Base-by-base conservation (phyloP, 2,329 filamentous ascomycete genomes). In the Penicillium polonicum region DNA sequence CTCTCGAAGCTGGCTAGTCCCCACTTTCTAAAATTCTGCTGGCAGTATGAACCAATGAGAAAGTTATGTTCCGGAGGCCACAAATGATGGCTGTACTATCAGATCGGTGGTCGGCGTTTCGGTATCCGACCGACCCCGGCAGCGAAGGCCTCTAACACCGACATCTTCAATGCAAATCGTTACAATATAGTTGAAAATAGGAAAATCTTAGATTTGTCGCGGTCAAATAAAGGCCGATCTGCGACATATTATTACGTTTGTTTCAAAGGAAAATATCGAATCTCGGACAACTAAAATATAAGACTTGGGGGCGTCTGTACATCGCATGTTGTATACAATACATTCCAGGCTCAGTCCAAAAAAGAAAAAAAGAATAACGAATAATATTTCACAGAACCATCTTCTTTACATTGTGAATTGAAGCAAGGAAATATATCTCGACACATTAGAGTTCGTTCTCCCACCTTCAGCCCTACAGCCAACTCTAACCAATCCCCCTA, bases 31-130 rank as follows among this genome's bases (percentile, higher is more conserved):
- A 21, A 2, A 21, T 21, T 21, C 21, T 21, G 21, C 2, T 21
- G 21, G 2, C 2, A 21, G 2, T 21, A 21, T 21, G 2, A 21
- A 21, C 21, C 21, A 21, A 21, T 21, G 21, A 2, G 21, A 21
- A 2, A 21, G 21, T 21, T 21, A 21, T 2, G 21, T 21, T 21
- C 21, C 21, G 21, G 21, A 21, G 21, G 21, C 21, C 21, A 21
- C 21, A 21, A 21, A 21, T 2, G 2, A 2, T 21, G 21, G 21
- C 21, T 2, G 21, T 21, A 21, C 21, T 21, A 21, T 21, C 23
- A 23, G 23, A 23, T 23, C 23, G 52, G 52, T 33, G 15, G 48
- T 56, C 54, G 54, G 48, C 17, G 54, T 36, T 52, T 57, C 54
- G 48, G 54, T 17, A 2, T 52, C 54, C 54, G 48, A 12, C 5